Evolutionary conservation across 2,329 filamentous ascomycete species (phyloP), one percentile per base, ranked within the genome.

Genomic region (Aureobasidium mangrovei): DNA sequence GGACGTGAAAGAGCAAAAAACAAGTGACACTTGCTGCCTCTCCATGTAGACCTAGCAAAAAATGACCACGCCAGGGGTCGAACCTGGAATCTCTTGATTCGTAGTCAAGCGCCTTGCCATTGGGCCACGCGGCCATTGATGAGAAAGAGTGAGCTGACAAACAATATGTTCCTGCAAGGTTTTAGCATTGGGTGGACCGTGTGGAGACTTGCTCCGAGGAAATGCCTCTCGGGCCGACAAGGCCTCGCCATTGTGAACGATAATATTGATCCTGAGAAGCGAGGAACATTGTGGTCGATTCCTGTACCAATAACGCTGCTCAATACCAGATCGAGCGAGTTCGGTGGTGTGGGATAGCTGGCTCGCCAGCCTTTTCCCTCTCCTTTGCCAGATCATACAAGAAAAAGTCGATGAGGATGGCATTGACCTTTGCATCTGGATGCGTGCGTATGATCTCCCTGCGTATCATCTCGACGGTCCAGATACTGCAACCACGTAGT

Each of bases 301-400:
- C 18, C 18, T 18, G 18, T 18, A 18, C 18, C 18, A 18, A 18
- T 18, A 18, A 18, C 5, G 24, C 28, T 18, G 27, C 12, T 70
- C 62, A 96, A 69, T 96, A 96, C 91, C 91, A 96, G 58, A 96
- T 95, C 65, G 89, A 94, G 67, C 91, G 81, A 41, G 91, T 95
- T 59, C 91, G 79, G 71, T 96, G 91, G 70, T 95, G 90, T 4
- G 88, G 88, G 57, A 89, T 80, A 39, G 64, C 58, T 73, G 75
- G 65, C 76, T 66, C 57, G 72, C 74, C 57, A 66, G 65, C 67
- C 31, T 63, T 64, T 69, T 97, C 91, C 66, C 86, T 69, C 65
- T 89, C 85, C 69, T 97, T 98, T 72, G 93, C 90, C 18, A 86
- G 83, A 71, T 98, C 93, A 67, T 98, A 98, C 54, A 98, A 74